phyloP scores from a whole-genome alignment of 257 asterid genomes.

The Eustoma russellianum region DNA sequence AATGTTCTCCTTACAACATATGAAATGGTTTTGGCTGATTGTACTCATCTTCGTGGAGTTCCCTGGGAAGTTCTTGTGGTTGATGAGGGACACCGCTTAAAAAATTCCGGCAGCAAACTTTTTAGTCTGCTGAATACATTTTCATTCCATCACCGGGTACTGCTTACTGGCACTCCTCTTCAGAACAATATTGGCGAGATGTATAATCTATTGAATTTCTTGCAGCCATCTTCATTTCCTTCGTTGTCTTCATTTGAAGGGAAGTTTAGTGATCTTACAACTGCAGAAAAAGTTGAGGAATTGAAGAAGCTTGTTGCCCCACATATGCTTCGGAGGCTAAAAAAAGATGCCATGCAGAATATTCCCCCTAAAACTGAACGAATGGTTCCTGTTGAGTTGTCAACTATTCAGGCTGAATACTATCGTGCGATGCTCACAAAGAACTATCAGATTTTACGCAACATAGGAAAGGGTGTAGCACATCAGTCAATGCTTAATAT shows the following conservation, averaged over 20 bases:
- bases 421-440: slow-evolving; percentile 98
- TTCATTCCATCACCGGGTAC: slow-evolving; percentile 87
- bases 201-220: slow-evolving; percentile 85
- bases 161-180: slow-evolving; percentile 95
- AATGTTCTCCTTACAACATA: slow-evolving; percentile 90
- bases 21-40: slow-evolving; percentile 94
- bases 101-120: slow-evolving; percentile 79
- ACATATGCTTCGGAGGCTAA: slow-evolving; percentile 94
- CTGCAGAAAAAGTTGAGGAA: slow-evolving; percentile 93
- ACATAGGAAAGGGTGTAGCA: slow-evolving; percentile 84
- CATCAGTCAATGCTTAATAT: slow-evolving; percentile 96
- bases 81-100: slow-evolving; percentile 99
- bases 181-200: slow-evolving; percentile 98
- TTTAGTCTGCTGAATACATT: slow-evolving; percentile 80
- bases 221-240: slow-evolving; percentile 91
- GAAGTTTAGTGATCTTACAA: slow-evolving; percentile 81
- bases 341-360: slow-evolving; percentile 94
- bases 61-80: slow-evolving; percentile 99
- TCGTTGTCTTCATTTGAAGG: slow-evolving; percentile 86
- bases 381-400: slow-evolving; percentile 93
- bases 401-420: slow-evolving; percentile 96
- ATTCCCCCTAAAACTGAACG: slow-evolving; percentile 98
- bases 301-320: slow-evolving; percentile 97
- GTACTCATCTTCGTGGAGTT: slow-evolving; percentile 67
- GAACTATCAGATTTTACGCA: slow-evolving; percentile 88